These are phyloP conservation scores for Talaromyces marneffei DNA, from an alignment of 2,329 filamentous ascomycete genomes.

Conservation along the genomic window DNA sequence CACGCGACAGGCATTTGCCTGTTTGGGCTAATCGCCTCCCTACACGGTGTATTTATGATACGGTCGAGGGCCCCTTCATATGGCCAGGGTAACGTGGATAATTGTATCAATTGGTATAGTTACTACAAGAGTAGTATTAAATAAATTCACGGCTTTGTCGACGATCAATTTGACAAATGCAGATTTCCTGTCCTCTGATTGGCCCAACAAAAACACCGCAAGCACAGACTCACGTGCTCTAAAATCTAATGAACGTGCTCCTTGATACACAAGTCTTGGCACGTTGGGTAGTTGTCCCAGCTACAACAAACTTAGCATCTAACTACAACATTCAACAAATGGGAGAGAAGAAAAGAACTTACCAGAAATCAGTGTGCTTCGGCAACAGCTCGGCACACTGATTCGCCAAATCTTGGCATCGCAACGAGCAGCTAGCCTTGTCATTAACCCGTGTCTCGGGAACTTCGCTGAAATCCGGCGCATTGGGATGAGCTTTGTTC, in stretches of 20 bases:
- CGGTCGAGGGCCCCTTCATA: not conserved
- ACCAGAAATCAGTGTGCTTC: slow-evolving; percentile 12
- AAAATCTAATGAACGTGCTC: not conserved
- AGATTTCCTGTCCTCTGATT: slow-evolving; percentile 3
- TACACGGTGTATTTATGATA: not conserved
- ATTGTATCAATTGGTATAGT: not conserved
- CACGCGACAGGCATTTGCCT: slow-evolving; percentile 10
- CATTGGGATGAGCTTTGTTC: not conserved
- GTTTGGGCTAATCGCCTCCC: not conserved
- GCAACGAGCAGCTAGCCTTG: slow-evolving; percentile 12
- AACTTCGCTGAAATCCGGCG: not conserved
- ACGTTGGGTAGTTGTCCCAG: slow-evolving; percentile 6
- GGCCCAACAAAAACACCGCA: not conserved
- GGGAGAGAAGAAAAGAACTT: not conserved
- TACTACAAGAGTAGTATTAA: too few relatives aligned
- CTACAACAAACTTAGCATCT: not conserved
- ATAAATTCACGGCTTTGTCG: not conserved
- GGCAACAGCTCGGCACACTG: slow-evolving; percentile 9
- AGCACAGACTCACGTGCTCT: slow-evolving; percentile 3
- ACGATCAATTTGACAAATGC: not conserved
- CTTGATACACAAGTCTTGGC: slow-evolving; percentile 12
- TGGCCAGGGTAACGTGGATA: not conserved
- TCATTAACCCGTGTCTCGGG: not conserved
- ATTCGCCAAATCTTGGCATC: slow-evolving; percentile 6
- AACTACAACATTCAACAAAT: not conserved